Evolutionary conservation across 345 rosid genomes (phyloP), one percentile per base, ranked within the genome.

Genomic region (Streptanthus diversifolius): DNA sequence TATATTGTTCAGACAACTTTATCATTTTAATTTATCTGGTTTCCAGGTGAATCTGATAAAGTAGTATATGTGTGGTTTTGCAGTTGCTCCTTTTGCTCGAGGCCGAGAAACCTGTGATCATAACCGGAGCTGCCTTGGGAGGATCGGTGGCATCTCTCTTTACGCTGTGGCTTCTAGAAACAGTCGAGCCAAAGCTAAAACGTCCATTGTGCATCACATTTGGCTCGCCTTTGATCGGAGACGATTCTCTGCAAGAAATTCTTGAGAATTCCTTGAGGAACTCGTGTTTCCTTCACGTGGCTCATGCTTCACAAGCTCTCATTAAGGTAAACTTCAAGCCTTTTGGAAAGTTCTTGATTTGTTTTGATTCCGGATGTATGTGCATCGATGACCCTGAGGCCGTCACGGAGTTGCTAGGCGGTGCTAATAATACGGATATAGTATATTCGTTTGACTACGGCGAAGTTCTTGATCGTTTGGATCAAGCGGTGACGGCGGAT

Each of bases 91-190:
- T 4, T 1, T n/a, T 24, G 17, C 48, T 68, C 0, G 0, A 47
- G 15, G 7, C 49, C 19, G 8, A 51, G 19, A 32, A 39, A 8
- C 82, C 71, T 1, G 73, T 80, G 36, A 77, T 92, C 60, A 63
- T 92, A n/a, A 77, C 91, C 1, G 96, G 96, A 45, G 75, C 76
- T 43, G 68, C 75, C 13, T 68, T 88, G 19, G 95, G 90, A 76
- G 98, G 92, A 67, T 82, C 86, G 0, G 57, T 90, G 21, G 98
- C 96, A 25, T 82, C 86, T 52, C 91, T 92, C 51, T 87, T 85
- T 62, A 84, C 92, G 2, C 64, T 92, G 27, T 82, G 85, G 87
- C 78, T 92, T 75, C 81, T 88, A 4, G 82, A 81, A 39, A 61
- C 17, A 21, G 60, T 87, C 39, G 14, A 75, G 5, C 51, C 66